Evolutionary conservation across 164 flowering plant genomes (phyloP).

Genomic region (Nelumbo lutea): DNA sequence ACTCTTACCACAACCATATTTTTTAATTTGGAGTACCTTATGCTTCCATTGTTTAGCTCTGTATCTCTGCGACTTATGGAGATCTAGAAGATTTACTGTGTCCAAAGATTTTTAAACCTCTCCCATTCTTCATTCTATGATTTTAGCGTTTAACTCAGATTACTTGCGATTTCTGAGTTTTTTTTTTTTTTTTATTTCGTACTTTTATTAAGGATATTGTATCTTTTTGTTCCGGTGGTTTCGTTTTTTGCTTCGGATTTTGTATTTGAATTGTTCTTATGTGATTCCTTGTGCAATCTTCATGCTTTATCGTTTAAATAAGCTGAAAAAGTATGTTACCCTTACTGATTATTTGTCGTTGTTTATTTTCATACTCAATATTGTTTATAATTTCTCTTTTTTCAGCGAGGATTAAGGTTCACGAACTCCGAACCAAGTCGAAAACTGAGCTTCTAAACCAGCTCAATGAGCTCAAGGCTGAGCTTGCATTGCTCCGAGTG

Average conservation of each 20-base stretch:
- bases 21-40: no score
- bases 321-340: not conserved
- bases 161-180: no score
- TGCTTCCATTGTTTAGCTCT: no score
- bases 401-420: constrained; percentile 73
- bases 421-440: constrained; percentile 54
- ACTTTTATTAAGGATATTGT: no score
- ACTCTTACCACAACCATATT: no score
- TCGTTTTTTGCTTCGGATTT: not conserved
- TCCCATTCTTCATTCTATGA: no score
- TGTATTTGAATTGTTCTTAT: not conserved
- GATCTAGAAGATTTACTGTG: no score
- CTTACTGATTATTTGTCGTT: not conserved
- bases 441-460: constrained; percentile 51
- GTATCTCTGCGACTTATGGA: no score
- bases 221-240: no score
- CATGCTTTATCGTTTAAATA: not conserved
- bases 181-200: no score
- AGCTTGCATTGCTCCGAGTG: constrained; percentile 69
- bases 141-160: no score
- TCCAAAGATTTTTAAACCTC: no score
- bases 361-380: not conserved
- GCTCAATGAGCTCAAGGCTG: constrained; percentile 66
- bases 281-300: not conserved
- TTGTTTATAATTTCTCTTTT: not conserved